phyloP scores from a whole-genome alignment of 495 filamentous ascomycete genomes.

The Penicillium pancosmium region DNA sequence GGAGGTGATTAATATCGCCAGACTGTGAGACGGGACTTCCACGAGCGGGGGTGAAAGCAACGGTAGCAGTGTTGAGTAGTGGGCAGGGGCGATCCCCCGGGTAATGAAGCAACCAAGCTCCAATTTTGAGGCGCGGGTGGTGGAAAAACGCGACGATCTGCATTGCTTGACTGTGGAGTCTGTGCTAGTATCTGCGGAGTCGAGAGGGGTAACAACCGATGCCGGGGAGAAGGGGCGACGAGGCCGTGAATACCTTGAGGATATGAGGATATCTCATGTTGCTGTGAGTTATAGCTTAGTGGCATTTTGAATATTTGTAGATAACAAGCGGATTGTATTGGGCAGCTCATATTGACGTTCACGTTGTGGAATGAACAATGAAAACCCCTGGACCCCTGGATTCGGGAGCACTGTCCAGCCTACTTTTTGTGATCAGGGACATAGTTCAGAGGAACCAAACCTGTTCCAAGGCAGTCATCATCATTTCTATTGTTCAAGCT shows the following conservation, averaged over 20 bases:
- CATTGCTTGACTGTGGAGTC: constrained; percentile 19
- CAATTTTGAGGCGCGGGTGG: constrained; percentile 10
- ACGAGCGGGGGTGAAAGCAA: constrained; percentile 26
- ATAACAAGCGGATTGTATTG: background rate
- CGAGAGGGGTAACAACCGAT: constrained; percentile 18
- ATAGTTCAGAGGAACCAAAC: background rate
- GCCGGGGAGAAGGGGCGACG: constrained; percentile 1
- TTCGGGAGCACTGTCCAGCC: background rate
- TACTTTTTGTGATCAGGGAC: background rate
- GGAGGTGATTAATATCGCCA: background rate
- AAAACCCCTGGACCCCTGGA: constrained; percentile 5
- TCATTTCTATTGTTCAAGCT: background rate
- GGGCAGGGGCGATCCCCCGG: constrained; percentile 12
- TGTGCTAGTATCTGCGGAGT: background rate
- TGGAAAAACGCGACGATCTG: constrained; percentile 26
- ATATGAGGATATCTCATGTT: too few species aligned
- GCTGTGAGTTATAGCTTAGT: too few species aligned
- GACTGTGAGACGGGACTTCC: background rate
- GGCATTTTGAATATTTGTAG: background rate
- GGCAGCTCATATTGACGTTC: background rate
- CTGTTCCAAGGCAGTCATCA: background rate
- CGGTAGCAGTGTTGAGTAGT: constrained; percentile 26
- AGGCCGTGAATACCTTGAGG: background rate
- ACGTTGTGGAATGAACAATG: constrained; percentile 2
- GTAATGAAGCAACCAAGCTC: constrained; percentile 10